These are phyloP conservation scores for Cyberlindnera xylosilytica DNA, from an alignment of 805 yeast genomes.

Conservation along the genomic window DNA sequence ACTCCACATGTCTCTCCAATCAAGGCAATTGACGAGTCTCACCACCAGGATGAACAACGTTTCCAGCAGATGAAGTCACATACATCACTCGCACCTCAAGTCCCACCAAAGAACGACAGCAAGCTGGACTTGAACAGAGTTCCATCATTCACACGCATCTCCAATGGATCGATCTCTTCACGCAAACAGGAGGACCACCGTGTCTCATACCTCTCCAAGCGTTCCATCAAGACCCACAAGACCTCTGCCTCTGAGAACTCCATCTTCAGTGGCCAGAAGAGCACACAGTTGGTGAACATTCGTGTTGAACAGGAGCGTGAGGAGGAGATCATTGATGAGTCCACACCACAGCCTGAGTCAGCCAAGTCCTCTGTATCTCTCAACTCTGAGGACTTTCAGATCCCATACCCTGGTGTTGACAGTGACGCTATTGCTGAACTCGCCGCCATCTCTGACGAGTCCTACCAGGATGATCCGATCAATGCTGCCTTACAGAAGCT, in stretches of 20 bases:
- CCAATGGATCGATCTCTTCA: constrained; percentile 17
- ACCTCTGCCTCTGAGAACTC: constrained; percentile 19
- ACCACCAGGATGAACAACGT: not conserved
- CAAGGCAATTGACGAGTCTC: constrained; percentile 20
- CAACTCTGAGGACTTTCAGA: constrained; percentile 19
- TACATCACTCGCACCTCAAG: not conserved
- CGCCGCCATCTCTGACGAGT: constrained; percentile 83
- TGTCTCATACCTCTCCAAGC: constrained; percentile 23
- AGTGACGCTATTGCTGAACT: constrained; percentile 67
- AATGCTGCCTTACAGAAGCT: constrained; percentile 71
- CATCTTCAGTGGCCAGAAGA: constrained; percentile 20
- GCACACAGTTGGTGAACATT: constrained; percentile 17
- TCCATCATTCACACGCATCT: constrained; percentile 24
- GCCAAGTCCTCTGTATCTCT: constrained; percentile 1
- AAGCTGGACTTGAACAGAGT: constrained; percentile 18
- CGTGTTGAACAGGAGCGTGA: constrained; percentile 5
- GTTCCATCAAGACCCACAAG: constrained; percentile 20
- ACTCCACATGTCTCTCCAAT: constrained; percentile 29
- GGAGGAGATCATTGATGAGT: not conserved
- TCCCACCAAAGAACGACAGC: constrained; percentile 4
- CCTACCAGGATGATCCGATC: constrained; percentile 64
- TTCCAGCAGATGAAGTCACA: constrained; percentile 1
- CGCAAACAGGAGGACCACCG: constrained; percentile 9
- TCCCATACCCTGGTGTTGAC: constrained; percentile 45
- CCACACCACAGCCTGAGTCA: not conserved